phyloP scores from a whole-genome alignment of 2,329 filamentous ascomycete species.

The Clonostachys rosea region DNA sequence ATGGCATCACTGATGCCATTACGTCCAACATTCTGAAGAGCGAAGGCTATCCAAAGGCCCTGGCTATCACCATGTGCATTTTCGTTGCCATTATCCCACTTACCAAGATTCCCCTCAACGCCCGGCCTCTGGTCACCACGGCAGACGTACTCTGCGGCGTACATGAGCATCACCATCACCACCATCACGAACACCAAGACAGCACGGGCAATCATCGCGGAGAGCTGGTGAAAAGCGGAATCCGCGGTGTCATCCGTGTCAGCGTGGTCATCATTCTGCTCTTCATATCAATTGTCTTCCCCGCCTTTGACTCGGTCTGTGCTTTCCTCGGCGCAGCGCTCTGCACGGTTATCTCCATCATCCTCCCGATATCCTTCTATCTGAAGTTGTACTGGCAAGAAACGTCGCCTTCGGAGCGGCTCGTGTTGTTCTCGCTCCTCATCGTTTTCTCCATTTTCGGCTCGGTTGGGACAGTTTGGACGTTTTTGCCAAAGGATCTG shows the following conservation, averaged over 20 bases:
- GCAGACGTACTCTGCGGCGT: slow-evolving; percentile 77
- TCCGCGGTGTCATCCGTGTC: slow-evolving; percentile 60
- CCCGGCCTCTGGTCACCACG: slow-evolving; percentile 82
- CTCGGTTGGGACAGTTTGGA: slow-evolving; percentile 76
- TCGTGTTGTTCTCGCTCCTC: slow-evolving; percentile 66
- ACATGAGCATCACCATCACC: slow-evolving; percentile 35
- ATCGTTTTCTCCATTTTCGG: slow-evolving; percentile 66
- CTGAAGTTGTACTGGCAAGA: slow-evolving; percentile 81
- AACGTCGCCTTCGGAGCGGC: slow-evolving; percentile 57
- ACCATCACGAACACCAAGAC: slow-evolving; percentile 24
- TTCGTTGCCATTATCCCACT: slow-evolving; percentile 91
- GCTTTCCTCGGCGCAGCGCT: slow-evolving; percentile 83
- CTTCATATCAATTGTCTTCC: slow-evolving; percentile 63
- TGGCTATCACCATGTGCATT: slow-evolving; percentile 77
- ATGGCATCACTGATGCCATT: slow-evolving; percentile 81
- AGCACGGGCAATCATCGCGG: slow-evolving; percentile 31
- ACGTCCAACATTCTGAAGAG: slow-evolving; percentile 83
- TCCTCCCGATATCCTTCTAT: slow-evolving; percentile 83
- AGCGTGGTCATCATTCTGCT: slow-evolving; percentile 68
- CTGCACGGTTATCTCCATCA: slow-evolving; percentile 92
- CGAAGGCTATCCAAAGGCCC: slow-evolving; percentile 64
- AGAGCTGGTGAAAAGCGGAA: slow-evolving; percentile 33
- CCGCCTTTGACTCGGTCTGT: slow-evolving; percentile 86
- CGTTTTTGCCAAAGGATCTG: slow-evolving; percentile 75
- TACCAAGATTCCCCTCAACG: slow-evolving; percentile 90